Conservation (phyloP, 192 early-diverging fungal genomes). For the Coemansia sp. region DNA sequence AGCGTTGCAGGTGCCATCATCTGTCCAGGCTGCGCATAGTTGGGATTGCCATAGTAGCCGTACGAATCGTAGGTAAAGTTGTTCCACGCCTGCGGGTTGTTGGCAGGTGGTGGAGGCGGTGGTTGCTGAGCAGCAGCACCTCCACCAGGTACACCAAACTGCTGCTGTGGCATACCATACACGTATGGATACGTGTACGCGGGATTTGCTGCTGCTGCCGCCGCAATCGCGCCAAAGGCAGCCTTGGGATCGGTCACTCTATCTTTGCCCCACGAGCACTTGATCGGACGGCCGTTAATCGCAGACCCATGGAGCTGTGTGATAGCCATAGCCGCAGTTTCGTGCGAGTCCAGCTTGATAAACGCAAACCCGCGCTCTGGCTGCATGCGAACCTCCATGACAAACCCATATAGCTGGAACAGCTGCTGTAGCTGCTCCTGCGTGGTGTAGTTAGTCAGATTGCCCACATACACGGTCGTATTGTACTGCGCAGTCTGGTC, state of each 20-base stretch:
- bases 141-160: conserved; percentile 29
- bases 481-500: conserved; percentile 78
- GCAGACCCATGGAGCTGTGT: conserved; percentile 70
- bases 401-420: conserved; percentile 78
- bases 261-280: conserved; percentile 91
- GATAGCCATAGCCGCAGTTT: conserved; percentile 87
- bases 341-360: conserved; percentile 89
- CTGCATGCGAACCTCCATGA: conserved; percentile 79
- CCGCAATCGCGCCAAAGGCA: conserved; percentile 41
- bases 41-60: conserved; percentile 47
- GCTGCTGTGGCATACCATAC: conserved; percentile 52
- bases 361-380: conserved; percentile 91
- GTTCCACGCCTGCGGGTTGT: conserved; percentile 42
- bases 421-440: conserved; percentile 64
- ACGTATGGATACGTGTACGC: conserved; percentile 55
- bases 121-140: conserved; percentile 13
- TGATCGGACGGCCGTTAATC: conserved; percentile 73
- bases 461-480: conserved; percentile 88
- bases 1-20: conserved; percentile 35
- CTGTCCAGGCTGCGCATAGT: conserved; percentile 50
- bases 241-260: conserved; percentile 58
- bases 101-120: conserved; percentile 25
- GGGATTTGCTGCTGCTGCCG: conserved; percentile 44
- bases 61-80: conserved; percentile 49
- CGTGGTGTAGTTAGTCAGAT: conserved; percentile 75